Evolutionary conservation across 75 land plant genomes (phyloP), one percentile per base, ranked within the genome.

Genomic region (Adiantum capillusveneris): DNA sequence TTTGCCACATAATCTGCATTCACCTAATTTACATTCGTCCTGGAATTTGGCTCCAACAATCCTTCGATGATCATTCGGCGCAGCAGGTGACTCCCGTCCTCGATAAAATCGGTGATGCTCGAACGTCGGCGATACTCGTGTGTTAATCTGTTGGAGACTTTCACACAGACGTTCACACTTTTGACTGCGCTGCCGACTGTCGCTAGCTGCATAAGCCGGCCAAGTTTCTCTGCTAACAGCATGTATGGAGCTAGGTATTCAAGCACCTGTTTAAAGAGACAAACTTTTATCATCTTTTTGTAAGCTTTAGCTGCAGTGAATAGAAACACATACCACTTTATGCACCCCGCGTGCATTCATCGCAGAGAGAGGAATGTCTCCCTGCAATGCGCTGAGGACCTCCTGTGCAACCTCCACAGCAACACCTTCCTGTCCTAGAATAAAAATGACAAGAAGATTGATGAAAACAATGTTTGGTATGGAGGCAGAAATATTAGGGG

Each of bases 301-400:
- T 34, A 9, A 34, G 9, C 37, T 34, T 9, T 34, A 34, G 37
- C 37, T 34, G 37, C 9, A 5, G 37, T 5, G 37, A 9, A 34
- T 34, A 9, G 37, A 34, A 3, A 5, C 9, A 3, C 37, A 34
- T 64, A 89, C 95, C 82, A 88, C 93, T 55, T 83, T 56, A 45
- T 95, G 84, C 55, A 91, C 97, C 94, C 84, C 88, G 9, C 94
- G 97, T 16, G 94, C 97, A 72, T 91, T 91, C 43, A 91, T 89
- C 45, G 97, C 97, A 36, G 97, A 88, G 2, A 89, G 94, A 70
- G 97, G 70, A 65, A 91, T 95, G 56, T 87, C 89, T n/a, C 97
- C 97, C 11, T 73, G 78, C 64, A 91, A 55, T 26, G 97, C 97
- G 20, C 97, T 94, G 53, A 80, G 80, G 17, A 91, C 97, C 31